Conservation (phyloP, 164 flowering plant genomes). For the Malania oleifera region DNA sequence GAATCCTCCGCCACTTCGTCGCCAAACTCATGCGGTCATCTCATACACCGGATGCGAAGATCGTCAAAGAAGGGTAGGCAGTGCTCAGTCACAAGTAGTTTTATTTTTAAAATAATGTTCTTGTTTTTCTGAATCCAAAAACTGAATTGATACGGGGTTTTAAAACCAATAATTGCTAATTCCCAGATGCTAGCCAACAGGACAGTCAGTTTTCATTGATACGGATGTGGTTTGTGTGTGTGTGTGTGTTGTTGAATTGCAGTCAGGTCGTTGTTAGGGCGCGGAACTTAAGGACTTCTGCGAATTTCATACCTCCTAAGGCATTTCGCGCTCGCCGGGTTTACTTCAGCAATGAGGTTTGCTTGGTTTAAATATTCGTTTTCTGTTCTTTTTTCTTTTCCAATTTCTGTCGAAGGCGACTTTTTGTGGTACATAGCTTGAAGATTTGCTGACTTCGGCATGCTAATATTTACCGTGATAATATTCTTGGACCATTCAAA, state of each 20-base stretch:
- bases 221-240: constrained; percentile 3
- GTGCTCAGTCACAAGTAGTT: neutral
- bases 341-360: constrained; percentile 87
- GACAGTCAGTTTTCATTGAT: neutral
- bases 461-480: no score
- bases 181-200: neutral
- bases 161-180: neutral
- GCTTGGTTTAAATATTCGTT: neutral
- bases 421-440: neutral
- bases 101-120: no score
- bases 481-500: no score
- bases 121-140: no score
- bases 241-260: constrained; percentile 16
- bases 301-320: constrained; percentile 79
- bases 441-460: no score
- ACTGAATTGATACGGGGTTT: no score
- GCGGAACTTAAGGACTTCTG: constrained; percentile 68
- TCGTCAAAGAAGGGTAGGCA: constrained; percentile 90
- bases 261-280: constrained; percentile 91
- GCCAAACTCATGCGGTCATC: constrained; percentile 88
- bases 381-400: neutral
- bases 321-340: constrained; percentile 70
- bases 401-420: neutral
- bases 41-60: constrained; percentile 71
- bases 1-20: constrained; percentile 86